Conservation (phyloP, 345 rosid genomes). For the Cardamine chenopodiifolia region DNA sequence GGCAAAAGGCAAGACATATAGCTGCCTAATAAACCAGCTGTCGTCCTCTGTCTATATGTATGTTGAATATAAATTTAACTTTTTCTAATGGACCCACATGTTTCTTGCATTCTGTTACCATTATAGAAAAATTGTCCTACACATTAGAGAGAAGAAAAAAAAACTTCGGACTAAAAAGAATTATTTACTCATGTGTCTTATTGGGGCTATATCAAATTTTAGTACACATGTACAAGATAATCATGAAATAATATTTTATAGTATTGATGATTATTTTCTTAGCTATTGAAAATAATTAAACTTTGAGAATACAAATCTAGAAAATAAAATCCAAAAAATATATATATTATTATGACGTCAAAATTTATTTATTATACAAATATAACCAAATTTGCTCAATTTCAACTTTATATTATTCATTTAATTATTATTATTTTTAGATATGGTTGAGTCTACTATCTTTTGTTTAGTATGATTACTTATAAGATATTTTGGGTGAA, state of each 20-base stretch:
- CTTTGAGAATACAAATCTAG: not conserved
- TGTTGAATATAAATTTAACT: slow-evolving; percentile 33
- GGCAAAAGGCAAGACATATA: slow-evolving; percentile 37
- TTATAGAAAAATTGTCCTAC: slow-evolving; percentile 35
- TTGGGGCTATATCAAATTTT: not conserved
- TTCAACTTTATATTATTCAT: not conserved
- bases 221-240: not conserved
- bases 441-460: slow-evolving; percentile 1
- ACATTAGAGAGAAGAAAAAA: not conserved
- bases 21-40: slow-evolving; percentile 45
- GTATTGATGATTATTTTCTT: not conserved
- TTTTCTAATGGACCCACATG: slow-evolving; percentile 43
- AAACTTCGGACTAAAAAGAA: not conserved
- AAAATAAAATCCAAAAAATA: not conserved
- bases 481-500: not conserved
- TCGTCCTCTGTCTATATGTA: slow-evolving; percentile 39
- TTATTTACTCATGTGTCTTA: slow-evolving; percentile 1
- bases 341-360: not conserved
- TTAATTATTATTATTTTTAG: not conserved
- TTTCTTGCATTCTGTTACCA: slow-evolving; percentile 41
- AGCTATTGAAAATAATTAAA: not conserved
- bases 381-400: not conserved
- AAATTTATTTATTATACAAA: not conserved
- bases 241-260: not conserved
- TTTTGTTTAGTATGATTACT: not conserved